Conservation (phyloP, 2,329 filamentous ascomycete genomes). For the Penicillium sp. region DNA sequence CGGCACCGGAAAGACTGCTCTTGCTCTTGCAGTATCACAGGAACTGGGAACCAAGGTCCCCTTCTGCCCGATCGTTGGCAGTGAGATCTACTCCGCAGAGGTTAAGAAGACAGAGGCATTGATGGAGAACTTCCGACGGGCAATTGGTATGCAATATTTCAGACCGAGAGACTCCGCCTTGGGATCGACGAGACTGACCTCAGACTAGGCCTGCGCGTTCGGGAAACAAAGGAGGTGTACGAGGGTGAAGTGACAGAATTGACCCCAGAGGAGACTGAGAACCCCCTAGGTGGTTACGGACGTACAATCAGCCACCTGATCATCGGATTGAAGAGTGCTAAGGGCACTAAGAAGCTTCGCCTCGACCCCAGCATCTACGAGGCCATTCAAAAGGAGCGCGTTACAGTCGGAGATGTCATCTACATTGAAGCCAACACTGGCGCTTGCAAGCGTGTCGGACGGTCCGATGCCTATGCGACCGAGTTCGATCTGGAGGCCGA, state of each 20-base stretch:
- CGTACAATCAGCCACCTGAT: conserved; percentile 96
- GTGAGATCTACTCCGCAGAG: conserved; percentile 96
- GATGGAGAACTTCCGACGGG: conserved; percentile 98
- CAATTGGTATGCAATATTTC: conserved; percentile 72
- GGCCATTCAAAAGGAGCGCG: conserved; percentile 97
- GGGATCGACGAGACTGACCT: conserved; percentile 26
- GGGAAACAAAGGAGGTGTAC: conserved; percentile 99
- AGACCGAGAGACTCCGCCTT: neutral
- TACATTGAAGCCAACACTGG: conserved; percentile 99
- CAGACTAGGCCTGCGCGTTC: conserved; percentile 75
- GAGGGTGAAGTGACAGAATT: conserved; percentile 98
- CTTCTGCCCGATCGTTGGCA: conserved; percentile 97
- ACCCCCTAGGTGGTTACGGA: conserved; percentile 93
- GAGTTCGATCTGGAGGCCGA: conserved; percentile 99
- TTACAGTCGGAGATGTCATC: conserved; percentile 94
- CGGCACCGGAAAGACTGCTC: conserved; percentile 94
- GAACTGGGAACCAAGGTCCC: conserved; percentile 98
- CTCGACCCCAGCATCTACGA: conserved; percentile 99
- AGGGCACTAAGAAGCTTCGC: conserved; percentile 96
- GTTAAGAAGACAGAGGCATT: conserved; percentile 99
- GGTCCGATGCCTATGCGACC: conserved; percentile 95
- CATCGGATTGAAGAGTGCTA: conserved; percentile 92
- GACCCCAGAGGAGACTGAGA: conserved; percentile 96
- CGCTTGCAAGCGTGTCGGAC: conserved; percentile 93
- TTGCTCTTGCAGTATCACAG: conserved; percentile 93